Evolutionary conservation across 805 yeast species (phyloP).

Genomic region (Metschnikowia chrysomelidarum): DNA sequence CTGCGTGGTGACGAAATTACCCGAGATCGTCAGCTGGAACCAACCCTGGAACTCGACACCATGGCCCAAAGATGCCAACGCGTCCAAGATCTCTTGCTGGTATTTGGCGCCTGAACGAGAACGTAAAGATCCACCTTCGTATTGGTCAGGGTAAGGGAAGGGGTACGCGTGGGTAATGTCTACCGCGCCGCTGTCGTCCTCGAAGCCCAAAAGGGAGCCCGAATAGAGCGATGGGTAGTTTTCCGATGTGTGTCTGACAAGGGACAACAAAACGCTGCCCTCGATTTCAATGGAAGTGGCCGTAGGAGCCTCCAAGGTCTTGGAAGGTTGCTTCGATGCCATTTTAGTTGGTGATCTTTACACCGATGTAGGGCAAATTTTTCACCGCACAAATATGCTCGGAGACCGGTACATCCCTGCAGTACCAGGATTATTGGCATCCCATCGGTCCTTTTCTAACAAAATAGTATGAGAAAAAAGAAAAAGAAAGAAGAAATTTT

Average conservation of each 20-base stretch:
- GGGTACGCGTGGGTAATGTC: constrained; percentile 63
- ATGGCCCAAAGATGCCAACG: constrained; percentile 58
- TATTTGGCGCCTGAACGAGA: constrained; percentile 62
- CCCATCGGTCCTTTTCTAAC: no score
- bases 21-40: constrained; percentile 71
- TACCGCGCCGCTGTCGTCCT: constrained; percentile 50
- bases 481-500: neutral
- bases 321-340: constrained; percentile 19
- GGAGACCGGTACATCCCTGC: constrained; percentile 16
- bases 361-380: constrained; percentile 10
- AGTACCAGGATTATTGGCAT: no score
- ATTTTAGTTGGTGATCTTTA: constrained; percentile 6
- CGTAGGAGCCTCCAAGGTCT: constrained; percentile 34
- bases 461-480: no score
- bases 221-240: constrained; percentile 58
- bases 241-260: constrained; percentile 67
- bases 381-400: constrained; percentile 16
- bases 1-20: constrained; percentile 64
- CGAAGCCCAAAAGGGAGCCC: constrained; percentile 77
- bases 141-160: constrained; percentile 65
- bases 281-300: constrained; percentile 44
- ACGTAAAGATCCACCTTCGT: constrained; percentile 58
- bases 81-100: constrained; percentile 64
- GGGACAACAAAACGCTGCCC: constrained; percentile 54
- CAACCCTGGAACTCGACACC: constrained; percentile 78